Conservation (phyloP, 2,329 filamentous ascomycete species). For the Neophaeococcomyces aloes region DNA sequence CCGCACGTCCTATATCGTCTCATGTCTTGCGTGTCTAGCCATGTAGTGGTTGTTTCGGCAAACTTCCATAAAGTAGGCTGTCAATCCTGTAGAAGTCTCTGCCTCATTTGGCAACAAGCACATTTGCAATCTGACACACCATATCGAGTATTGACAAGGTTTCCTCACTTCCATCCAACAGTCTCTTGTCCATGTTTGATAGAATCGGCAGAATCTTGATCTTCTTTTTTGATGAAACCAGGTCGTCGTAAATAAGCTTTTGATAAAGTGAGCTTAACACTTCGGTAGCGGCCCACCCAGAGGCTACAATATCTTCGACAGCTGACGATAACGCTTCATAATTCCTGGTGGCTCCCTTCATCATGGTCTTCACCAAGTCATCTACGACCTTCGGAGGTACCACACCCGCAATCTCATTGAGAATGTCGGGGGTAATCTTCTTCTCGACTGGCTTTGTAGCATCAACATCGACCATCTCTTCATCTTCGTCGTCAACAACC, state of each 20-base stretch:
- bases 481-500: slow-evolving; percentile 41
- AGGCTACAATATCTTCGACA: slow-evolving; percentile 83
- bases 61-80: too few relatives aligned
- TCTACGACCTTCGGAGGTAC: slow-evolving; percentile 69
- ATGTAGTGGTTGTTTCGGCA: too few relatives aligned
- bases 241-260: slow-evolving; percentile 70
- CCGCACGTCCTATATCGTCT: too few relatives aligned
- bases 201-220: slow-evolving; percentile 82
- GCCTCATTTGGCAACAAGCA: slow-evolving; percentile 11
- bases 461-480: slow-evolving; percentile 51
- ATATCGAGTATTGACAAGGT: slow-evolving; percentile 84
- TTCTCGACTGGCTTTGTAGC: slow-evolving; percentile 25
- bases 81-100: background rate
- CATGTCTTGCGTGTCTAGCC: too few relatives aligned
- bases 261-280: slow-evolving; percentile 79
- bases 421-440: slow-evolving; percentile 61
- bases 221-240: slow-evolving; percentile 74
- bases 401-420: slow-evolving; percentile 94
- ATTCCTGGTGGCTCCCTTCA: slow-evolving; percentile 62
- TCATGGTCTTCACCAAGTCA: slow-evolving; percentile 44
- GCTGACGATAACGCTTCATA: slow-evolving; percentile 68
- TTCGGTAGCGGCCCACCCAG: slow-evolving; percentile 93
- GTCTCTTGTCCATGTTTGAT: slow-evolving; percentile 84
- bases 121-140: slow-evolving; percentile 63
- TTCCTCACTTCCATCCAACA: slow-evolving; percentile 92